Evolutionary conservation across 129 eudicot genomes (phyloP).

Genomic region (Calendula officinalis): DNA sequence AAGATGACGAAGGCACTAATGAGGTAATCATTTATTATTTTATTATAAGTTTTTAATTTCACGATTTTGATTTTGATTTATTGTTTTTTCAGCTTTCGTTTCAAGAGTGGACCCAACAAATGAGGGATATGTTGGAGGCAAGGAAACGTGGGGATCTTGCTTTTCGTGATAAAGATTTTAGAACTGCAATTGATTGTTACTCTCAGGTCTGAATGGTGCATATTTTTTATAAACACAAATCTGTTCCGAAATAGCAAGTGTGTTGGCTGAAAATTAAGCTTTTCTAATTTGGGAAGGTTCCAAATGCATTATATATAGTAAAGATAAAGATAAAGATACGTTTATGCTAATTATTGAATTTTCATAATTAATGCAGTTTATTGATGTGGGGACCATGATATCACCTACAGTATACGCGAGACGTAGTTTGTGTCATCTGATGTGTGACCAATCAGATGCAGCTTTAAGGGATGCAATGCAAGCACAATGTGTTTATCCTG

Average conservation of each 20-base stretch:
- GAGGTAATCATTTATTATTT: slow-evolving; percentile 50
- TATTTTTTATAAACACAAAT: too few species aligned
- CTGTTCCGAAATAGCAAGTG: too few species aligned
- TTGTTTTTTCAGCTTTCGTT: slow-evolving; percentile 55
- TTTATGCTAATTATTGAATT: neutral
- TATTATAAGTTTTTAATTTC: slow-evolving; percentile 4
- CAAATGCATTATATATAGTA: neutral
- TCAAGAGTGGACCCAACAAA: slow-evolving; percentile 98
- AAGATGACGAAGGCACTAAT: slow-evolving; percentile 58
- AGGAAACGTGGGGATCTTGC: slow-evolving; percentile 94
- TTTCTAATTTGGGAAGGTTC: neutral
- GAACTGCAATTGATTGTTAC: slow-evolving; percentile 87
- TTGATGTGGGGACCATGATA: slow-evolving; percentile 91
- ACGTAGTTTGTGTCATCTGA: slow-evolving; percentile 82
- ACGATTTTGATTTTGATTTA: neutral
- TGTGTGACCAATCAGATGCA: slow-evolving; percentile 87
- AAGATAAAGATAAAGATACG: neutral
- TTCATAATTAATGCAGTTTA: slow-evolving; percentile 45
- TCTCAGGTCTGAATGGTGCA: slow-evolving; percentile 53
- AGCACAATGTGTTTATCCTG: slow-evolving; percentile 93
- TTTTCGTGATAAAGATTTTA: slow-evolving; percentile 87
- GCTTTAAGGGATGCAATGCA: slow-evolving; percentile 98
- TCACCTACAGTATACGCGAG: slow-evolving; percentile 90
- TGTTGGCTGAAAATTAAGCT: too few species aligned
- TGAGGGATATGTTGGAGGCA: slow-evolving; percentile 95